These are phyloP conservation scores for Tuber melanosporum DNA, from an alignment of 495 filamentous ascomycete genomes.

Conservation along the genomic window DNA sequence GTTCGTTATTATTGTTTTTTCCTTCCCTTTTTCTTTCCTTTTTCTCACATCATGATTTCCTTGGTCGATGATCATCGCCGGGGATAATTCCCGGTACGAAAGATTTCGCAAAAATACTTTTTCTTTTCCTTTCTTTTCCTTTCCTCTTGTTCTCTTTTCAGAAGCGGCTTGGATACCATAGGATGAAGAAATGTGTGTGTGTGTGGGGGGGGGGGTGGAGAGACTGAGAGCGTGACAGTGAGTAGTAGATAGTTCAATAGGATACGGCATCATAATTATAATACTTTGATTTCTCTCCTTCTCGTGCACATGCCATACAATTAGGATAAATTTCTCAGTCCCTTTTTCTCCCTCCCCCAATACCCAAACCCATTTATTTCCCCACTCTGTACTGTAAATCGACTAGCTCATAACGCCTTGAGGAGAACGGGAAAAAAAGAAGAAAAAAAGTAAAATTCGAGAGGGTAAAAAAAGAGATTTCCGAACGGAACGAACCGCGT, in stretches of 20 bases:
- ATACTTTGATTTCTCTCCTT: not conserved
- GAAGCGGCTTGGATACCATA: constrained; percentile 24
- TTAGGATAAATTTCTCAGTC: not conserved
- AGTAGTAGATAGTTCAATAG: not conserved
- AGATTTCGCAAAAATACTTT: constrained; percentile 6
- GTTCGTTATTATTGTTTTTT: not conserved
- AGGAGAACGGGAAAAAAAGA: not conserved
- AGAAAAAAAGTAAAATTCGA: not conserved
- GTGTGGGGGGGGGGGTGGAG: constrained; percentile 7
- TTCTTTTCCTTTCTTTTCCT: not conserved
- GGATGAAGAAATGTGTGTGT: constrained; percentile 4
- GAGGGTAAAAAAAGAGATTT: not conserved
- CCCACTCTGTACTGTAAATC: not conserved
- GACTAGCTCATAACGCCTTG: not conserved
- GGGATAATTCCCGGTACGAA: constrained; percentile 20
- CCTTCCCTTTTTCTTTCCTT: not conserved
- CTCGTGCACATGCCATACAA: not conserved
- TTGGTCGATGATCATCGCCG: constrained; percentile 26
- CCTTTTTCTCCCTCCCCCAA: not conserved
- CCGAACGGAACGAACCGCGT: constrained; percentile 29
- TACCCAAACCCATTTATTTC: not conserved
- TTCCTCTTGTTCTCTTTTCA: not conserved
- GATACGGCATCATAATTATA: not conserved
- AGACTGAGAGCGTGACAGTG: not conserved
- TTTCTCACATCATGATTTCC: constrained; percentile 5